Evolutionary conservation across 2,329 filamentous ascomycete species (phyloP), one percentile per base, ranked within the genome.

Genomic region (Talaromyces sp.): DNA sequence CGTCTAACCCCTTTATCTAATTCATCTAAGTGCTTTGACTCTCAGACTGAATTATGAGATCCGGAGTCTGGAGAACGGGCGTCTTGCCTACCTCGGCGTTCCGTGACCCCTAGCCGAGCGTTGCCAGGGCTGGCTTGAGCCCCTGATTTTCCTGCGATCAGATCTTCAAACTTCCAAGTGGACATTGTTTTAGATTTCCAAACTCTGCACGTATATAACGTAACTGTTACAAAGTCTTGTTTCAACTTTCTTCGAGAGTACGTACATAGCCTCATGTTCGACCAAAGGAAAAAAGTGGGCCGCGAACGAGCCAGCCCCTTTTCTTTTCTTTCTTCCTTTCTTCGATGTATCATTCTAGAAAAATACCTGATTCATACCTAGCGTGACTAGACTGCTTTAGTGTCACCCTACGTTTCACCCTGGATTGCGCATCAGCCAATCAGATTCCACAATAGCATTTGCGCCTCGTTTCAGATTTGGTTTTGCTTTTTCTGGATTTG

Each of bases 361-460:
- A 63, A 58, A 56, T 63, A 31, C 61, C 61, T 47, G 27, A 63
- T 63, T 47, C 47, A 51, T 62, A 5, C 34, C 58, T 62, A 51
- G 43, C 38, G 36, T 27, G 22, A 58, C n/a, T 56, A 19, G 4
- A 22, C 53, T 58, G 56, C 25, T 22, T 43, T 59, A 59, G 56
- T 59, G 56, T 29, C 38, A 13, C 36, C 38, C 56, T 59, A 34
- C 34, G 60, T 54, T 62, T 54, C 60, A 62, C 45, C 59, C 31
- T 61, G 45, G 47, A 61, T 11, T 15, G 27, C 6, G 38, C 6
- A 45, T n/a, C n/a, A 27, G 31, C 60, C 60, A 40, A 53, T 40
- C 8, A 53, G 34, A 31, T 5, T 7, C 10, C 1, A 3, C 2
- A 6, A 38, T 17, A 27, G 43, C 34, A n/a, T 13, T 38, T 31